A percentile compares a stretch with the other conserved stretches of the same genome.
Conservation (phyloP, 2,329 filamentous ascomycete genomes). For the Monosporascus sp. region DNA sequence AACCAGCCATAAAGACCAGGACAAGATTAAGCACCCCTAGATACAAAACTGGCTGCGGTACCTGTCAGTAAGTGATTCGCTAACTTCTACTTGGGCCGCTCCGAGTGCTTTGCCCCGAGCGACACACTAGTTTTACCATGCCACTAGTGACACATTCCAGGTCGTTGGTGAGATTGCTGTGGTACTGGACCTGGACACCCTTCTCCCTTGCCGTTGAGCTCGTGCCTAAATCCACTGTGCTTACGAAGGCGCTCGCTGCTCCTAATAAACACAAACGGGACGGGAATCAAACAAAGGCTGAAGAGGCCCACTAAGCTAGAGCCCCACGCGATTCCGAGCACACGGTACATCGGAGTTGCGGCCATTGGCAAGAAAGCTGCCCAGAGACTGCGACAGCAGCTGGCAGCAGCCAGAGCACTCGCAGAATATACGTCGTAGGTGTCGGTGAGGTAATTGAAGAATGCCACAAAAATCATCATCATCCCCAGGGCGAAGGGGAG, state of each 20-base stretch:
- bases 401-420: conserved; percentile 54
- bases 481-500: conserved; percentile 10
- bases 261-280: conserved; percentile 19
- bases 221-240: too few species aligned
- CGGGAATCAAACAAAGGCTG: conserved; percentile 17
- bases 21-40: too few species aligned
- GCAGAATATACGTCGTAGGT: conserved; percentile 48
- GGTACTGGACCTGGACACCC: too few species aligned
- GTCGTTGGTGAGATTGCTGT: too few species aligned
- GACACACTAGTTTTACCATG: too few species aligned
- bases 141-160: too few species aligned
- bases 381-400: conserved; percentile 49
- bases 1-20: too few species aligned
- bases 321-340: conserved; percentile 41
- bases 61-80: too few species aligned
- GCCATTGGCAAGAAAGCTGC: conserved; percentile 49
- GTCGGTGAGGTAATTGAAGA: conserved; percentile 44
- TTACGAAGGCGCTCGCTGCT: neutral
- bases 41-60: too few species aligned
- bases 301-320: conserved; percentile 23
- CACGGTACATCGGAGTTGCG: conserved; percentile 41
- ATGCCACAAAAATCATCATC: conserved; percentile 35
- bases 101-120: too few species aligned
- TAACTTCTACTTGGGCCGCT: too few species aligned
- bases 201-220: too few species aligned